Base-by-base conservation (phyloP, 345 rosid species). In the Reutealis trisperma region DNA sequence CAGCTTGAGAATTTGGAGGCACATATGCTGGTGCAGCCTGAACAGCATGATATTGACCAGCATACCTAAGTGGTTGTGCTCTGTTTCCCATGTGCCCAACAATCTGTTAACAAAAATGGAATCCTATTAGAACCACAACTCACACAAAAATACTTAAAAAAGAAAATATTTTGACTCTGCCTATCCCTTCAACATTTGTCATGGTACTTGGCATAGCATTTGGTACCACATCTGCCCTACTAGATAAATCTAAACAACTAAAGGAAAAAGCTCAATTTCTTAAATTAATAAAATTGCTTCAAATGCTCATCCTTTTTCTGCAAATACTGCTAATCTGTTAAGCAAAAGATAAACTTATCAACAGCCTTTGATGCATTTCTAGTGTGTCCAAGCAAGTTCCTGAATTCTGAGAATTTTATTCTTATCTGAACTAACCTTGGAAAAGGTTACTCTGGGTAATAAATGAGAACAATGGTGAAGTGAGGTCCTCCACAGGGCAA, bases 1-100 rank as follows among this genome's bases (percentile, higher is more conserved):
- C 86, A 42, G 92, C 88, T 86, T 88, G 97, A 64, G 91, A 79
- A 83, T 84, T 89, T 52, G 89, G 90, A 75, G 89, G 88, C 79
- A 83, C 80, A 84, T 84, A 88, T 67, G 91, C 52, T 8, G 90
- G 92, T 76, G 89, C 85, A 64, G 88, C 80, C 77, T 86, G 97
- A 83, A 85, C 83, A 77, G 90, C 71, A 73, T 88, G 96, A 82
- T 89, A 89, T 78, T 84, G 98, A 85, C 88, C 65, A 61, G 80
- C 78, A 84, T 89, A 86, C 78, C 94, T 85, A 76, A 85, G 82
- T 45, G 89, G 88, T 69, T 83, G 96, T 18, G 86, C 78, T 83
- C 94, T 88, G 84, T 79, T 85, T 64, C 89, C 90, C 72, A 84
- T 58, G 75, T 92, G 91, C 70, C 93, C 91, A 67, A 79, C 82